phyloP scores from a whole-genome alignment of 495 filamentous ascomycete genomes.

The Neurospora terricola region DNA sequence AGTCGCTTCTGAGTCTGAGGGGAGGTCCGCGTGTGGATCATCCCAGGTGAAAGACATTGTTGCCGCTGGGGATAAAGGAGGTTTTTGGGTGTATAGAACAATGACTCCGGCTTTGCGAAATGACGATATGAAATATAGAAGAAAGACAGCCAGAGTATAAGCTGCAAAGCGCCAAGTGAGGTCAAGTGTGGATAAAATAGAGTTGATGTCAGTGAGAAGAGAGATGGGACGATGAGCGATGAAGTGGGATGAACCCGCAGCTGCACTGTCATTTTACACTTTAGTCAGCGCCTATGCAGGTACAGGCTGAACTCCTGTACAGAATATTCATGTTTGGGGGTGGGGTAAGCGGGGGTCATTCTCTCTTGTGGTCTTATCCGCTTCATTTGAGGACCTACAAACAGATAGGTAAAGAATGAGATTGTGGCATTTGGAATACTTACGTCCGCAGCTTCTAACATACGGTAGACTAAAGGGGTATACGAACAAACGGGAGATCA shows the following conservation, averaged over 20 bases:
- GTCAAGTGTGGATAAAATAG: background rate
- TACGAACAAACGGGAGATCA: background rate
- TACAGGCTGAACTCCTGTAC: background rate
- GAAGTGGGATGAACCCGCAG: background rate
- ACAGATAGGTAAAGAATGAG: background rate
- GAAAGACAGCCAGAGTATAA: background rate
- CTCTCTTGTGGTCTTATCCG: background rate
- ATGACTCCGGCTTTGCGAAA: background rate
- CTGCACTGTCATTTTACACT: background rate
- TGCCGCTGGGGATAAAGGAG: background rate
- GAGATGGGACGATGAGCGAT: background rate
- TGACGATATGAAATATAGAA: background rate
- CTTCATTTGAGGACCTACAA: background rate
- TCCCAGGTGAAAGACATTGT: background rate
- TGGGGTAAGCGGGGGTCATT: background rate
- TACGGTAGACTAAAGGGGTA: background rate
- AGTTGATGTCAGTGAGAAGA: background rate
- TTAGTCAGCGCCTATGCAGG: background rate
- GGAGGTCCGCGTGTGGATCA: background rate
- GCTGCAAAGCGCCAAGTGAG: background rate
- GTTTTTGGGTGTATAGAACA: background rate
- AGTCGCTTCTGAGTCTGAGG: background rate
- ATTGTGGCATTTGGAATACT: no score
- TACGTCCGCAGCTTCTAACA: background rate
- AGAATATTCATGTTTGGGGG: background rate